phyloP scores from a whole-genome alignment of 768 basidiomycete genomes.

The Tricholoma sp. region DNA sequence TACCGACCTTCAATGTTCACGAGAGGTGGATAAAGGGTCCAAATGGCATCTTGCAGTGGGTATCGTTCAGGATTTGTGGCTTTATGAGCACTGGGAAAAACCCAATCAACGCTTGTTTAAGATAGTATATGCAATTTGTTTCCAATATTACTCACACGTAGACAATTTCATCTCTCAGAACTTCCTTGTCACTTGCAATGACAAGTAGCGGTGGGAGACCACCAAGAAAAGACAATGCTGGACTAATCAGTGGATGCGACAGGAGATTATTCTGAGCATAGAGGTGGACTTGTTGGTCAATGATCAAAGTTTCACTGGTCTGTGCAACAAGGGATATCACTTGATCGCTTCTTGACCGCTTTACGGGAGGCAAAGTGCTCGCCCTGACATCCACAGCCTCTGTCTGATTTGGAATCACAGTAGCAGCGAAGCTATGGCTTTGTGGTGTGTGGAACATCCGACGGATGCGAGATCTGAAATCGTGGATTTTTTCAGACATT shows the following conservation, averaged over 20 bases:
- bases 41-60: no score
- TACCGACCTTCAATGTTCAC: no score
- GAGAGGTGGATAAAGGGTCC: no score
- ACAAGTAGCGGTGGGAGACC: conserved; percentile 85
- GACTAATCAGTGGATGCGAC: conserved; percentile 78
- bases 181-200: conserved; percentile 86
- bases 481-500: conserved; percentile 51
- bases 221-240: conserved; percentile 77
- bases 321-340: conserved; percentile 38
- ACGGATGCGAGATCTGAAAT: conserved; percentile 57
- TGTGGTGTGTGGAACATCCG: conserved; percentile 38
- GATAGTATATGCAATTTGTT: neutral
- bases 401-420: conserved; percentile 13
- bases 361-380: conserved; percentile 37
- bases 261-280: conserved; percentile 80
- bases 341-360: conserved; percentile 36
- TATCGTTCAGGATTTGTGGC: no score
- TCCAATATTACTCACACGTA: conserved; percentile 53
- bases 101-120: neutral
- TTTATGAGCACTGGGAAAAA: no score
- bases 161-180: conserved; percentile 87
- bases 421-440: conserved; percentile 14
- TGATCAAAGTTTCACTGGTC: conserved; percentile 46
- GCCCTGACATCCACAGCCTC: conserved; percentile 43
- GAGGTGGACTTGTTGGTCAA: conserved; percentile 76